A percentile compares a stretch with the other conserved stretches of the same genome.
These are phyloP conservation scores for Sodiomyces alkalinus DNA, from an alignment of 2,329 filamentous ascomycete species.

Conservation along the genomic window DNA sequence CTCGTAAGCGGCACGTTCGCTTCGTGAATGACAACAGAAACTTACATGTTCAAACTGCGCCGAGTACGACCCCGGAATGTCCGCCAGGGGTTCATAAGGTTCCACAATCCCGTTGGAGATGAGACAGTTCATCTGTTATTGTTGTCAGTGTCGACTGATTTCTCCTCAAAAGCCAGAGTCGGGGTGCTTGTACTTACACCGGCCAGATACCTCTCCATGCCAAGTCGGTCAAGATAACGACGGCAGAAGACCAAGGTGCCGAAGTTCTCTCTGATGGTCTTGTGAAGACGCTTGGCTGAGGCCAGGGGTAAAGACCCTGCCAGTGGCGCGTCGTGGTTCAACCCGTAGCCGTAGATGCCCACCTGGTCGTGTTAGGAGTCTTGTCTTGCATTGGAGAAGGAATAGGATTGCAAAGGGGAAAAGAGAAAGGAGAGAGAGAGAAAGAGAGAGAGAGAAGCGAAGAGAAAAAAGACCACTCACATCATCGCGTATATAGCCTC, in stretches of 20 bases:
- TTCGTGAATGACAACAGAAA: neutral
- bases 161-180: rapidly evolving
- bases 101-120: conserved; percentile 42
- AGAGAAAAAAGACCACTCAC: no score
- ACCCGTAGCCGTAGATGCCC: conserved; percentile 37
- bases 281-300: conserved; percentile 40
- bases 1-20: neutral
- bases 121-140: conserved; percentile 37
- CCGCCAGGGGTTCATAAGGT: conserved; percentile 38
- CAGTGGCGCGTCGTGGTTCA: conserved; percentile 20
- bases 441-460: rapidly evolving
- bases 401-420: no score
- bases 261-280: conserved; percentile 46
- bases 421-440: neutral
- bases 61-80: conserved; percentile 43
- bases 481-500: conserved; percentile 75
- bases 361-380: conserved; percentile 13
- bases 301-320: conserved; percentile 24
- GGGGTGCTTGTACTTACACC: conserved; percentile 26
- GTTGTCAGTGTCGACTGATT: conserved; percentile 5
- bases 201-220: conserved; percentile 40
- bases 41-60: conserved; percentile 46
- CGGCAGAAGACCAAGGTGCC: conserved; percentile 45
- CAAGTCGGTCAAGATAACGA: conserved; percentile 49
- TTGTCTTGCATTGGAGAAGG: no score